Evolutionary conservation across 2,329 filamentous ascomycete species (phyloP), one percentile per base, ranked within the genome.

Genomic region (Nothophoma quercina): DNA sequence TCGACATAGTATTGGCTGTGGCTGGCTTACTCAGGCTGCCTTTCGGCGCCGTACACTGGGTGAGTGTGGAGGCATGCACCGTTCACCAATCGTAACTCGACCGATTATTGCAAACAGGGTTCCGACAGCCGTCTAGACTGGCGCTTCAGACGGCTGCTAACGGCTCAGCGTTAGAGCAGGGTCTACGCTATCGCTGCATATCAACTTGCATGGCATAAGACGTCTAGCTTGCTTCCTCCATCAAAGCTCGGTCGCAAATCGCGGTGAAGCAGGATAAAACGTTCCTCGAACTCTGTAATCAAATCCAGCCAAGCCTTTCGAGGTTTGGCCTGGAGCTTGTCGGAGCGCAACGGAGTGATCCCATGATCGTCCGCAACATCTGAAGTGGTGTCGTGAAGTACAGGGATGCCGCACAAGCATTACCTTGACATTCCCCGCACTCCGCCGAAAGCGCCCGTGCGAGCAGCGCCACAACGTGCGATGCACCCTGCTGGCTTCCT

Each of bases 181-280:
- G 28, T 44, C 32, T 12, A 21, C 40, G 26, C 49, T 47, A 46
- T 41, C 30, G 30, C 49, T 52, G 49, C 49, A 52, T 25, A 47
- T 52, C 49, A 52, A 52, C 42, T 33, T 53, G 43, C 50, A 47
- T 36, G 44, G 36, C 49, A 35, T 46, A 39, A 15, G 46, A 45
- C 28, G 29, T 32, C 48, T 44, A 45, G 35, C 23, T 7, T 34
- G n/a, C 45, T 7, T 29, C 16, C 21, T 41, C 28, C 10, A 33
- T 32, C 38, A 15, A 13, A 10, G 40, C 19, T 12, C 13, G 18
- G 29, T 45, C 48, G 48, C 49, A n/a, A 46, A 46, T 23, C 41
- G 49, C 49, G 41, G 42, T 33, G 29, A 41, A 25, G 36, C 38
- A 16, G 30, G 13, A 51, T 33, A 19, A 8, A 29, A 26, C 21